A percentile compares a stretch with the other conserved stretches of the same genome.
Conservation (phyloP, 805 yeast species). For the Saccharomyces mikatae region DNA sequence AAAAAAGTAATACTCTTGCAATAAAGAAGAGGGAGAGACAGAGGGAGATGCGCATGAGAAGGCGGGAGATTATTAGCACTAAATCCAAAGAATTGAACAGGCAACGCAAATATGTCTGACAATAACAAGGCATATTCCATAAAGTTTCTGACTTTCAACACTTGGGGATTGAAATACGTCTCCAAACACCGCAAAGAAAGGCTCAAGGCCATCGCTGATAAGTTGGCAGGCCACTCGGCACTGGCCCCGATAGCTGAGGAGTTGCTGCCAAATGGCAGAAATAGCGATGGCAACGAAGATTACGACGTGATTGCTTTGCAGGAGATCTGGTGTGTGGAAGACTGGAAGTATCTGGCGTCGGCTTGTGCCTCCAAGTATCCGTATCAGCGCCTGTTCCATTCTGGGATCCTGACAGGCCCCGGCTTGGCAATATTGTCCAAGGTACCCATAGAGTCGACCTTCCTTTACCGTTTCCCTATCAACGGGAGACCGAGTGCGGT, state of each 20-base stretch:
- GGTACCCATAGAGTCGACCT: conserved; percentile 73
- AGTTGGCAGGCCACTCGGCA: conserved; percentile 35
- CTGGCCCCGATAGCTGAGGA: conserved; percentile 15
- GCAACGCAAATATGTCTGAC: background rate
- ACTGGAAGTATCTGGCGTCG: conserved; percentile 58
- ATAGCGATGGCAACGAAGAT: conserved; percentile 18
- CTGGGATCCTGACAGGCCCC: conserved; percentile 89
- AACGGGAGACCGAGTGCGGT: conserved; percentile 94
- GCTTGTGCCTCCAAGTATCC: conserved; percentile 46
- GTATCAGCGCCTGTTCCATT: conserved; percentile 57
- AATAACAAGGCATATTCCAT: background rate
- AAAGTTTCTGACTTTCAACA: conserved; percentile 59
- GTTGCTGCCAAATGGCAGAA: background rate
- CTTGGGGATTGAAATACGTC: conserved; percentile 86
- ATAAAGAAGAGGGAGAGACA: background rate
- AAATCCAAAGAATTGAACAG: background rate
- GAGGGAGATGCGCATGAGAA: background rate
- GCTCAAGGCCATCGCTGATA: conserved; percentile 63
- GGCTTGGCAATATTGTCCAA: conserved; percentile 81
- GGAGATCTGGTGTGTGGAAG: conserved; percentile 84
- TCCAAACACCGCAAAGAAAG: conserved; percentile 63
- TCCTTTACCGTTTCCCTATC: conserved; percentile 76
- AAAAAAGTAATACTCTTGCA: background rate
- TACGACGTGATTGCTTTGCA: conserved; percentile 90
- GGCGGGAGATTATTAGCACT: background rate